Evolutionary conservation across 306 rosid species (phyloP).

Genomic region (Hippophae gyantsensis): DNA sequence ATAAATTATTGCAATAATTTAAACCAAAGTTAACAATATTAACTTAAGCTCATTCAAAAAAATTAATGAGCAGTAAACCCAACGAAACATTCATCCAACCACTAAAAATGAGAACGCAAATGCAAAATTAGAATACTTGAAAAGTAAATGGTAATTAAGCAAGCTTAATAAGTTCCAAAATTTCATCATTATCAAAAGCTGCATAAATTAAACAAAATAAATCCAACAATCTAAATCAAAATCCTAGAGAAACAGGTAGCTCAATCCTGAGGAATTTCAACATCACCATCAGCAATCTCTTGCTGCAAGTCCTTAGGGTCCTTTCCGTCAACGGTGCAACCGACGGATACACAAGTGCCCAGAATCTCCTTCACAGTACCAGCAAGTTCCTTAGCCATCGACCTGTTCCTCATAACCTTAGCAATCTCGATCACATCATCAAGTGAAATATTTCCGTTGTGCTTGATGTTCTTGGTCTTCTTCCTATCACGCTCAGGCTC

Average conservation of each 20-base stretch:
- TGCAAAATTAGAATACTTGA: no score
- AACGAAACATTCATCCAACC: no score
- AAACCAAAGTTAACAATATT: no score
- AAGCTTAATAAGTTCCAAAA: no score
- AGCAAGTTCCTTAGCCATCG: constrained; percentile 75
- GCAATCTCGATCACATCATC: constrained; percentile 96
- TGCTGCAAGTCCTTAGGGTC: constrained; percentile 84
- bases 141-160: no score
- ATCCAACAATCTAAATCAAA: background rate
- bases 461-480: constrained; percentile 75
- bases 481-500: constrained; percentile 89
- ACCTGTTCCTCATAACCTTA: constrained; percentile 55
- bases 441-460: constrained; percentile 63
- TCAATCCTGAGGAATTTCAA: constrained; percentile 75
- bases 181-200: no score
- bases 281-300: constrained; percentile 68
- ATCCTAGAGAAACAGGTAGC: constrained; percentile 1
- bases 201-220: background rate
- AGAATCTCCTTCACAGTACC: constrained; percentile 78
- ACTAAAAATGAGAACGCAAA: no score
- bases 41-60: no score
- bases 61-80: no score
- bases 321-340: constrained; percentile 80
- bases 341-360: constrained; percentile 83
- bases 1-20: no score